These are phyloP conservation scores for Zygosaccharomyces pseudorouxii DNA, from an alignment of 805 yeast genomes.

Conservation along the genomic window DNA sequence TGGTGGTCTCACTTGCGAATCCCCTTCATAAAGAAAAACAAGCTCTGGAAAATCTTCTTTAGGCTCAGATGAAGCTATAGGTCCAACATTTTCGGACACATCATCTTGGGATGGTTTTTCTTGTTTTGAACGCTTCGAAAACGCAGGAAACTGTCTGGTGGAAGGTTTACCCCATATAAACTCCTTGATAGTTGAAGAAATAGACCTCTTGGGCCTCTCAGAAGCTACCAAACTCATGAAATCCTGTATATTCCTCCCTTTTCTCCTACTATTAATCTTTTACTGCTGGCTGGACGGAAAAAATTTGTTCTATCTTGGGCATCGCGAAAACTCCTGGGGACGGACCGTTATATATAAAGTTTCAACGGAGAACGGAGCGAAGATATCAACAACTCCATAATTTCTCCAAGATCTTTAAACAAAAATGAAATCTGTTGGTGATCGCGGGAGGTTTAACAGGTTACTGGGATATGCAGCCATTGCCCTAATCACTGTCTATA, in stretches of 20 bases:
- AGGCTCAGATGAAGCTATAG: slow-evolving; percentile 4
- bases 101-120: not conserved
- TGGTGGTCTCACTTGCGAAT: slow-evolving; percentile 26
- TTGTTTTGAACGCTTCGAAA: not conserved
- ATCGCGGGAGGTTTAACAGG: slow-evolving; percentile 14
- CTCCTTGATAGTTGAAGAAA: slow-evolving; percentile 27
- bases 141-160: not conserved
- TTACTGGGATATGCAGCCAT: slow-evolving; percentile 16
- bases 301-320: not conserved
- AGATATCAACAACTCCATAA: not conserved
- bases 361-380: not conserved
- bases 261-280: not conserved
- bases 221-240: not conserved
- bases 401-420: not conserved
- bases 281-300: not conserved
- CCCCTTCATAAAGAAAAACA: slow-evolving; percentile 17
- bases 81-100: not conserved
- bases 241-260: not conserved
- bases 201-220: slow-evolving; percentile 23
- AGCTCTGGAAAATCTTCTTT: slow-evolving; percentile 2
- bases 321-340: not conserved
- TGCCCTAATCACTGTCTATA: slow-evolving; percentile 16
- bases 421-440: not conserved
- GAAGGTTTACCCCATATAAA: slow-evolving; percentile 19
- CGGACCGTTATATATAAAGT: not conserved